Percentiles rank a stretch among this genome's conserved stretches.
These are phyloP conservation scores for Ramicandelaber brevisporus DNA, from an alignment of 192 early-diverging fungal species.

Conservation along the genomic window DNA sequence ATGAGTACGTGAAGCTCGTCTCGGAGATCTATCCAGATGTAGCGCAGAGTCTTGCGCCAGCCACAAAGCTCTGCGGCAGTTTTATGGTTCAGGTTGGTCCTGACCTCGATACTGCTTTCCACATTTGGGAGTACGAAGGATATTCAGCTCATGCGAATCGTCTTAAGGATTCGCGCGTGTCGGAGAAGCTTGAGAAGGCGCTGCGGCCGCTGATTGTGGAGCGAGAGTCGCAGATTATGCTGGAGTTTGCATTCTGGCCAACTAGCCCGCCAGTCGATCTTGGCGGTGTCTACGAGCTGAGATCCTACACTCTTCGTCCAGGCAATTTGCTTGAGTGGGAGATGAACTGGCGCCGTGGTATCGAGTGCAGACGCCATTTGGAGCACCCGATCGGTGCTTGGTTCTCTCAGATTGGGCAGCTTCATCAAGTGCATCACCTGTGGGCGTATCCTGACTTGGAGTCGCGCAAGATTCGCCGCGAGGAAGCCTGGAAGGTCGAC, in stretches of 20 bases:
- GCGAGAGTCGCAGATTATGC: conserved; percentile 59
- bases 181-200: conserved; percentile 33
- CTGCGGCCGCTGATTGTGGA: conserved; percentile 41
- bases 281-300: conserved; percentile 76
- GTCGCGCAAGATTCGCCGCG: conserved; percentile 67
- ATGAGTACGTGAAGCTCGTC: conserved; percentile 62
- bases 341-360: conserved; percentile 62
- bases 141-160: conserved; percentile 56
- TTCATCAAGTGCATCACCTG: conserved; percentile 82
- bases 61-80: conserved; percentile 65
- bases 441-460: conserved; percentile 77
- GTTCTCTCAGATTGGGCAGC: conserved; percentile 73
- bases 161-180: conserved; percentile 27
- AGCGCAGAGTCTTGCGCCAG: conserved; percentile 42
- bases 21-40: conserved; percentile 53
- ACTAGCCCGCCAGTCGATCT: conserved; percentile 44
- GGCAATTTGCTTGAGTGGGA: conserved; percentile 85
- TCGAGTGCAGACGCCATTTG: conserved; percentile 65
- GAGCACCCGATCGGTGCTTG: conserved; percentile 87
- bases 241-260: conserved; percentile 83
- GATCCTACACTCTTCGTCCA: conserved; percentile 68
- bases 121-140: conserved; percentile 87
- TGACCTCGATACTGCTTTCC: conserved; percentile 56
- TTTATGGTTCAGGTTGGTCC: conserved; percentile 72
- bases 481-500: conserved; percentile 78